Base-by-base conservation (phyloP, 2,329 filamentous ascomycete species). In the Nigrograna mackinnonii region DNA sequence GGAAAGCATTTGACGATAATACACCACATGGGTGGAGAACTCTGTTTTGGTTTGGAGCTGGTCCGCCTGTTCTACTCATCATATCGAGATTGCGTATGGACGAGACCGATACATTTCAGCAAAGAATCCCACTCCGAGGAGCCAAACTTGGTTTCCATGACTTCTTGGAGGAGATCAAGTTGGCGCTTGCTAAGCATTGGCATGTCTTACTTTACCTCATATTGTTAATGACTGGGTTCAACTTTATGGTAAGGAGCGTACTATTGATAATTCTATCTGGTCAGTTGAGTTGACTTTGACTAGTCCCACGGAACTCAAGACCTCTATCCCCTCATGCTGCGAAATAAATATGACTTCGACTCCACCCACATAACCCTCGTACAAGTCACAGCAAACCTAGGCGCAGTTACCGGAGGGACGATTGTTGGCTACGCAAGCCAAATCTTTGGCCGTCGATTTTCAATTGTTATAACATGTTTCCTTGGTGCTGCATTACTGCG, bases 171-270 rank as follows among this genome's bases (percentile, higher is more conserved):
- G 54, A 62, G 32, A 46, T 46, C 1, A 46, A 46, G 34, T 40
- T 54, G 17, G 48, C 44, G 17, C 13, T 39, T 11, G 30, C 19
- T 19, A 24, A 32, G 12, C 87, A 94, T 66, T 94, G 89, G 89
- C 51, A 87, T 14, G 68, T 92, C 4, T 73, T 95, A 43, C 71
- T 82, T 18, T 95, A 94, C 67, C 74, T 94, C 36, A 86, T 92
- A 6, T 72, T 94, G 18, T 74, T 94, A 34, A 91, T 92, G 87
- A 84, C 87, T 2, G 88, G 88, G 4, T 91, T 94, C 74, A 94
- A 91, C 70, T 92, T 91, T 59, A 89, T 91, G 86, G 78, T 41
- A 16, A 20, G 28, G 22, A 16, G 13, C 18, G 9, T 22, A 5
- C 16, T 37, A 19, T 12, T 28, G 24, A 5, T 30, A 9, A 30